A percentile compares a stretch with the other conserved stretches of the same genome.
phyloP scores from a whole-genome alignment of 2,329 filamentous ascomycete species.

The Diaporthe vaccinii region DNA sequence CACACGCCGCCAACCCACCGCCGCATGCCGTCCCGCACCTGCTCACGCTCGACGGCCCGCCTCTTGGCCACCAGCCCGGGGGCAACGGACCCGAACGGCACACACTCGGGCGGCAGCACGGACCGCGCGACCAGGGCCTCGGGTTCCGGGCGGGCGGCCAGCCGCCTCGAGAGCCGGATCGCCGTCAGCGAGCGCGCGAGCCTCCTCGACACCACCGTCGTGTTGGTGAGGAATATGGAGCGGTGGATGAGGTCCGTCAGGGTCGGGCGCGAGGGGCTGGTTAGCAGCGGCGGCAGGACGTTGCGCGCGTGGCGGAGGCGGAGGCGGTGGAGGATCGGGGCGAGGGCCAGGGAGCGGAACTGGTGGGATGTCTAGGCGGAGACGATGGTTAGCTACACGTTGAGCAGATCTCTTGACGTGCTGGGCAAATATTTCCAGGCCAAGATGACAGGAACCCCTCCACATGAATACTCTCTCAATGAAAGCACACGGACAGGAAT shows the following conservation, averaged over 20 bases:
- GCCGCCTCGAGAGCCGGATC: slow-evolving; percentile 74
- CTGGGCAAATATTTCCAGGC: neutral
- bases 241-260: slow-evolving; percentile 73
- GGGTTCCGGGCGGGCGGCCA: slow-evolving; percentile 71
- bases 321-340: slow-evolving; percentile 74
- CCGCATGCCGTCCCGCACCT: slow-evolving; percentile 75
- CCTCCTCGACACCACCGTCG: slow-evolving; percentile 73
- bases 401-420: neutral
- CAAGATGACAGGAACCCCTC: neutral
- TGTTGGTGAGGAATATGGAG: slow-evolving; percentile 76
- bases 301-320: slow-evolving; percentile 71
- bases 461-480: neutral
- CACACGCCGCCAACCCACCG: slow-evolving; percentile 74
- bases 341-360: slow-evolving; percentile 71
- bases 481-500: neutral
- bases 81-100: slow-evolving; percentile 63
- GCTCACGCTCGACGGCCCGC: slow-evolving; percentile 74
- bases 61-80: slow-evolving; percentile 74
- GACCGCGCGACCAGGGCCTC: slow-evolving; percentile 72
- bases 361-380: slow-evolving; percentile 68
- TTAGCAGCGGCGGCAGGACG: slow-evolving; percentile 68
- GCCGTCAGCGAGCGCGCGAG: slow-evolving; percentile 74
- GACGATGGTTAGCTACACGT: slow-evolving; percentile 11
- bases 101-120: slow-evolving; percentile 76
- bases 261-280: slow-evolving; percentile 69